These are phyloP conservation scores for Prunus dulcis DNA, from an alignment of 306 rosid species.

Conservation along the genomic window DNA sequence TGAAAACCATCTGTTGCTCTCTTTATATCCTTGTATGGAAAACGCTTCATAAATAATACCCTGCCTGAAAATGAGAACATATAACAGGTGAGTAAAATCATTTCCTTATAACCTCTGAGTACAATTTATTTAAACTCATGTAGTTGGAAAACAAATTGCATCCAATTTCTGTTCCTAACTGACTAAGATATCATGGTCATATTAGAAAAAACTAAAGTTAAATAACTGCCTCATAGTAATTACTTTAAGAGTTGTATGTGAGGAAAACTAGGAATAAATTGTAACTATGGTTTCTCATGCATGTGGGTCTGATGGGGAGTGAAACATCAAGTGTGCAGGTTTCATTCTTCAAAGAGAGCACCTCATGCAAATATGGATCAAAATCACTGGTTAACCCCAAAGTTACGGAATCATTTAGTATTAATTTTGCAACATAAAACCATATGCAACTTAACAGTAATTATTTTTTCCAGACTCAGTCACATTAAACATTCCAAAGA, in stretches of 20 bases:
- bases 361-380: not conserved
- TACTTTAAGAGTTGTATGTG: not conserved
- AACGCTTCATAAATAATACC: conserved; percentile 49
- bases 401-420: not conserved
- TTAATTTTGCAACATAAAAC: not conserved
- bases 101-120: not conserved
- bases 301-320: not conserved
- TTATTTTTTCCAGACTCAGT: not conserved
- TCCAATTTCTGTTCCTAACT: not conserved
- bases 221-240: not conserved
- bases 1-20: conserved; percentile 75
- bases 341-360: not conserved
- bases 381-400: not conserved
- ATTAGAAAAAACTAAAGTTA: not conserved
- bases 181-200: not conserved
- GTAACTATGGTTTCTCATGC: not conserved
- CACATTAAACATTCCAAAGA: not conserved
- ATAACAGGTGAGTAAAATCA: conserved; percentile 1
- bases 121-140: not conserved
- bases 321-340: not conserved
- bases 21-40: conserved; percentile 66
- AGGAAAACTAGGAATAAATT: not conserved
- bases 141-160: not conserved
- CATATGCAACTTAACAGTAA: not conserved
- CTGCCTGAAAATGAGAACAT: conserved; percentile 48